Percentiles rank a stretch among this genome's conserved stretches.
Evolutionary conservation across 2,329 filamentous ascomycete genomes (phyloP).

Genomic region (Fusarium anthophilum): DNA sequence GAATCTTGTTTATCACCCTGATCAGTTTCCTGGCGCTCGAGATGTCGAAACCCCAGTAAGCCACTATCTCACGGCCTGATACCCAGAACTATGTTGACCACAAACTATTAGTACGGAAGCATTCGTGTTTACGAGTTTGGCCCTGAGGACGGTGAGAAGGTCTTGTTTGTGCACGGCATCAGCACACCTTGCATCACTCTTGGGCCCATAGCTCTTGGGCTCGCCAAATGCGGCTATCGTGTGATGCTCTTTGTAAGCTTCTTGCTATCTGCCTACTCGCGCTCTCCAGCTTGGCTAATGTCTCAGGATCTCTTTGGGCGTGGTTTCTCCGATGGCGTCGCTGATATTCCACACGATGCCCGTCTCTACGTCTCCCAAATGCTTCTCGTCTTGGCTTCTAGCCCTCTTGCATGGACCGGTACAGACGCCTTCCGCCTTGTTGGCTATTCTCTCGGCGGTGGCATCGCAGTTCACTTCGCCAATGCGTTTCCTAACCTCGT

Average conservation of each 20-base stretch:
- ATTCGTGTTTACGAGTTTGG: constrained; percentile 87
- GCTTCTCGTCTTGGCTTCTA: constrained; percentile 75
- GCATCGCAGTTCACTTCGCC: constrained; percentile 78
- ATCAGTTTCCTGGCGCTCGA: constrained; percentile 75
- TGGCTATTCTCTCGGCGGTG: constrained; percentile 86
- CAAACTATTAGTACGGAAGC: constrained; percentile 66
- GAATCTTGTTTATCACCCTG: constrained; percentile 67
- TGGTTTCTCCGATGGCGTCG: constrained; percentile 72
- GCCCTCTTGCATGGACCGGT: constrained; percentile 73
- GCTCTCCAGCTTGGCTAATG: constrained; percentile 18
- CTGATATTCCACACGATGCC: constrained; percentile 75
- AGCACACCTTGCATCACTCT: constrained; percentile 83
- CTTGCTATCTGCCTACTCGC: not conserved
- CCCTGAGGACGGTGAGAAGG: constrained; percentile 75
- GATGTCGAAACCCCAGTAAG: constrained; percentile 74
- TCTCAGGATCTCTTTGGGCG: constrained; percentile 72
- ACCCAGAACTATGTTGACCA: constrained; percentile 8
- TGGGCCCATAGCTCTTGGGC: constrained; percentile 69
- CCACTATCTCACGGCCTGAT: not conserved
- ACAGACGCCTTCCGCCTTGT: constrained; percentile 69
- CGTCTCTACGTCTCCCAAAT: constrained; percentile 78
- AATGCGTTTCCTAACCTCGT: constrained; percentile 77
- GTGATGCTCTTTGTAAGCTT: constrained; percentile 78
- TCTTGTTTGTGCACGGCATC: constrained; percentile 84
- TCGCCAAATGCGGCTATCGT: constrained; percentile 75